These are phyloP conservation scores for Neoarthrinium moseri DNA, from an alignment of 2,329 filamentous ascomycete genomes.

Conservation along the genomic window DNA sequence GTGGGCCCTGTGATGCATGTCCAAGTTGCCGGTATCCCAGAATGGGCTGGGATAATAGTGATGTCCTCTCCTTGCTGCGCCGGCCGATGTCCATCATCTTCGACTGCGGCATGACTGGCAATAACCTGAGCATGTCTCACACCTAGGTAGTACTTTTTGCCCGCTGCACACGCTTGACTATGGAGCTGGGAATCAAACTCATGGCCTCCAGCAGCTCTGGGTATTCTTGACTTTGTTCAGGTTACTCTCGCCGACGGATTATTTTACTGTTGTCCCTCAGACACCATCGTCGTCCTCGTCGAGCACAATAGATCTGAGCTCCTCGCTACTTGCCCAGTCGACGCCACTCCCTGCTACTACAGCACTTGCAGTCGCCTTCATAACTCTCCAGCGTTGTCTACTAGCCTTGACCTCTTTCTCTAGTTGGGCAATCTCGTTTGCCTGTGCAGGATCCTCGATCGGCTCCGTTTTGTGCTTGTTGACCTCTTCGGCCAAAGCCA, in stretches of 20 bases:
- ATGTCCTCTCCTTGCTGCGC: too few relatives aligned
- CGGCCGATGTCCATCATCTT: too few relatives aligned
- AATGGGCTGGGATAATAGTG: too few relatives aligned
- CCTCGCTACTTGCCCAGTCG: slow-evolving; percentile 73
- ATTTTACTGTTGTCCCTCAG: neutral
- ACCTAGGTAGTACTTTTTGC: too few relatives aligned
- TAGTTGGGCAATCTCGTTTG: slow-evolving; percentile 55
- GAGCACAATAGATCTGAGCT: slow-evolving; percentile 68
- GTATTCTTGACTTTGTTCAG: neutral
- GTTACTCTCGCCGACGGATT: neutral
- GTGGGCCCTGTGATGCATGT: too few relatives aligned
- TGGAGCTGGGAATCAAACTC: neutral
- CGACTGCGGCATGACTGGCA: too few relatives aligned
- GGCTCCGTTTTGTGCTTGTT: slow-evolving; percentile 47
- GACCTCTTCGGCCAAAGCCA: slow-evolving; percentile 60
- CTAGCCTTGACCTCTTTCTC: slow-evolving; percentile 61
- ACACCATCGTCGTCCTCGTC: slow-evolving; percentile 38
- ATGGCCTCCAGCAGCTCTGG: neutral
- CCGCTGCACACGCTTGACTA: neutral
- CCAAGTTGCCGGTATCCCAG: too few relatives aligned
- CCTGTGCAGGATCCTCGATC: slow-evolving; percentile 50
- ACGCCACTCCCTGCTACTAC: slow-evolving; percentile 79
- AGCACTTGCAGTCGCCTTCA: slow-evolving; percentile 78
- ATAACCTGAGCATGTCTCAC: too few relatives aligned
- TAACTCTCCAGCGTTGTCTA: slow-evolving; percentile 67